Conservation (phyloP, 768 basidiomycete species). For the Inosperma sp. region DNA sequence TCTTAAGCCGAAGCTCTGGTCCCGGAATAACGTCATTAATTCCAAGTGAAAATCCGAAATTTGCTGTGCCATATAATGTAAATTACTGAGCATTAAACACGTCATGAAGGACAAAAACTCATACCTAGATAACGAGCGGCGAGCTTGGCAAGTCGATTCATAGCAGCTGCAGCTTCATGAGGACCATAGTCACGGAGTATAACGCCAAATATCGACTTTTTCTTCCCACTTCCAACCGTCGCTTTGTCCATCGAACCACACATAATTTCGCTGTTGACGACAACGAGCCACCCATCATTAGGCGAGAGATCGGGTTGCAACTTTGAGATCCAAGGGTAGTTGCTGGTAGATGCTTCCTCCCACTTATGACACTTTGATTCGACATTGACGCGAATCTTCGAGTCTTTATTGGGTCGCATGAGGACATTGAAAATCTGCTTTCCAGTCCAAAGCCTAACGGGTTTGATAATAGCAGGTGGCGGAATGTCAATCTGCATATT, state of each 20-base stretch:
- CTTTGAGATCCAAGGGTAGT: slow-evolving; percentile 57
- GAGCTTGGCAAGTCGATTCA: slow-evolving; percentile 94
- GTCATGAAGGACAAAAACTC: neutral
- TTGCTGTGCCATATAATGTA: slow-evolving; percentile 51
- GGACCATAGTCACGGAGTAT: slow-evolving; percentile 96
- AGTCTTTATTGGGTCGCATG: slow-evolving; percentile 87
- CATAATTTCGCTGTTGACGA: slow-evolving; percentile 98
- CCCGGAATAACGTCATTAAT: slow-evolving; percentile 99
- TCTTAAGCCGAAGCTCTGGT: slow-evolving; percentile 69
- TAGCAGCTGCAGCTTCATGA: slow-evolving; percentile 88
- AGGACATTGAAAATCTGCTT: slow-evolving; percentile 98
- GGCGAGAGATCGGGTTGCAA: slow-evolving; percentile 83
- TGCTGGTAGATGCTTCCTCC: slow-evolving; percentile 62
- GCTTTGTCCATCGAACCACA: slow-evolving; percentile 99
- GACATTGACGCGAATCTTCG: slow-evolving; percentile 85
- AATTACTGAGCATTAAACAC: neutral
- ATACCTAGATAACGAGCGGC: slow-evolving; percentile 89
- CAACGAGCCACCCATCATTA: slow-evolving; percentile 96
- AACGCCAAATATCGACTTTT: slow-evolving; percentile 98
- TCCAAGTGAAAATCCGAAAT: slow-evolving; percentile 95
- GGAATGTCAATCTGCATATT: slow-evolving; percentile 92
- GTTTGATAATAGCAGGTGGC: slow-evolving; percentile 92
- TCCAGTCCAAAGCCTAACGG: slow-evolving; percentile 91
- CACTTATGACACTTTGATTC: slow-evolving; percentile 93
- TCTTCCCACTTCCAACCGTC: slow-evolving; percentile 96